Evolutionary conservation across 2,329 filamentous ascomycete species (phyloP).

Genomic region (Monosporascus sp.): DNA sequence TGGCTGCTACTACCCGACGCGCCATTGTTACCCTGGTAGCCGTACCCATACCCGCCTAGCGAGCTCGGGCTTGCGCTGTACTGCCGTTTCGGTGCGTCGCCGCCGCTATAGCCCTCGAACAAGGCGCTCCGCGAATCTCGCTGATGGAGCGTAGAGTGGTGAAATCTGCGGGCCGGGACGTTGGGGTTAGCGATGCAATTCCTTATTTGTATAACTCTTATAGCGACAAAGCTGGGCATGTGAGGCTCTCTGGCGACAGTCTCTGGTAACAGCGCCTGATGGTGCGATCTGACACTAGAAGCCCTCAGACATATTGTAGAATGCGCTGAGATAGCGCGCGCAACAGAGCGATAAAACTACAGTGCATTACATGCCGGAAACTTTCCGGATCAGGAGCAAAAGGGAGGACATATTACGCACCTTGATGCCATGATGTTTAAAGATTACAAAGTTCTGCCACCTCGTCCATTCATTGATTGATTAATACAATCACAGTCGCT

Average conservation of each 20-base stretch:
- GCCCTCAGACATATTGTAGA: too few relatives aligned
- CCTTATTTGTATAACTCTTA: background rate
- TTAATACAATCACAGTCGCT: background rate
- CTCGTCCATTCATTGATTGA: background rate
- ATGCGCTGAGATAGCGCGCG: too few relatives aligned
- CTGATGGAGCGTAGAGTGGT: slow-evolving; percentile 65
- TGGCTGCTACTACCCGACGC: slow-evolving; percentile 14
- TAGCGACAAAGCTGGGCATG: background rate
- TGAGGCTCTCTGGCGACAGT: too few relatives aligned
- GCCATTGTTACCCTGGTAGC: slow-evolving; percentile 36
- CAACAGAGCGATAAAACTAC: background rate
- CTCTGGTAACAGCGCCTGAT: too few relatives aligned
- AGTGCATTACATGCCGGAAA: slow-evolving; percentile 2
- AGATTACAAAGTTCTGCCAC: background rate
- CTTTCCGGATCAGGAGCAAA: background rate
- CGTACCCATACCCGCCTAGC: slow-evolving; percentile 47
- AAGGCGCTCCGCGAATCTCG: slow-evolving; percentile 67
- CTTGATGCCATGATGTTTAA: slow-evolving; percentile 24
- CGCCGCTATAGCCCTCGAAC: slow-evolving; percentile 68
- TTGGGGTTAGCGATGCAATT: slow-evolving; percentile 1
- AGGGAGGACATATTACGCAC: slow-evolving; percentile 14
- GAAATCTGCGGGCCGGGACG: slow-evolving; percentile 48
- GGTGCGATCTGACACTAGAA: too few relatives aligned
- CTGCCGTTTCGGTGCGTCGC: slow-evolving; percentile 37
- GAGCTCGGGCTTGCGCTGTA: slow-evolving; percentile 42